These are phyloP conservation scores for Kuraishia hungarica DNA, from an alignment of 805 yeast species.

Conservation along the genomic window DNA sequence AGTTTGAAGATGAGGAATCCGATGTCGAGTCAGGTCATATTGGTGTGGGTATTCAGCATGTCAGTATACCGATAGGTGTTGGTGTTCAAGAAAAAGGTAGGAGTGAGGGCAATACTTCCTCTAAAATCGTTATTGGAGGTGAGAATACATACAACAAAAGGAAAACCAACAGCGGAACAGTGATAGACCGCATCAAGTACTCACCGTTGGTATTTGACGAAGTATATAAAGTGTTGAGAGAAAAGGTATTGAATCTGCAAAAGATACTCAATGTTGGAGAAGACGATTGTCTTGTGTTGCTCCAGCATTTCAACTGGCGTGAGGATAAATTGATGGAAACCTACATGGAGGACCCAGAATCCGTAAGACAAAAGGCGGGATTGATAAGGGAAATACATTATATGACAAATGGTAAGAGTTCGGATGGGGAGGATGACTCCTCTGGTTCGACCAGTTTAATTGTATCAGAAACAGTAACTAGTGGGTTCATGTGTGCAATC, in stretches of 20 bases:
- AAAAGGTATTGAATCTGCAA: slow-evolving; percentile 24
- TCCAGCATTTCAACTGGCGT: slow-evolving; percentile 50
- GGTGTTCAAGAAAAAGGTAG: not conserved
- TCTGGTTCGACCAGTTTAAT: not conserved
- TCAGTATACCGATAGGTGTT: not conserved
- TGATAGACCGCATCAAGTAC: slow-evolving; percentile 18
- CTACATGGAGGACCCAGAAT: slow-evolving; percentile 23
- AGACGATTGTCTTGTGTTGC: slow-evolving; percentile 32
- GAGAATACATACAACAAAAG: not conserved
- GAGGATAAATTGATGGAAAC: slow-evolving; percentile 47
- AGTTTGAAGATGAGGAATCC: not conserved
- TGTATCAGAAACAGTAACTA: not conserved
- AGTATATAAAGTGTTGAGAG: slow-evolving; percentile 16
- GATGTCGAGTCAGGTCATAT: not conserved
- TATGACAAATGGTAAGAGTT: not conserved
- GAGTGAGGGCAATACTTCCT: not conserved
- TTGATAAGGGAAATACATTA: slow-evolving; percentile 27
- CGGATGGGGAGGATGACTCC: no score
- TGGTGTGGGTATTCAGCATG: not conserved
- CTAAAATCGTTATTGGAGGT: not conserved
- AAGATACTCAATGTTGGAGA: slow-evolving; percentile 26
- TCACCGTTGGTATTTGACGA: slow-evolving; percentile 20
- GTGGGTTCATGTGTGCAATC: slow-evolving; percentile 45
- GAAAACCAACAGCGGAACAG: not conserved
- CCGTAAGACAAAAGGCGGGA: slow-evolving; percentile 14